Evolutionary conservation across 345 rosid species (phyloP), one percentile per base, ranked within the genome.

Genomic region (Euclidium syriacum): DNA sequence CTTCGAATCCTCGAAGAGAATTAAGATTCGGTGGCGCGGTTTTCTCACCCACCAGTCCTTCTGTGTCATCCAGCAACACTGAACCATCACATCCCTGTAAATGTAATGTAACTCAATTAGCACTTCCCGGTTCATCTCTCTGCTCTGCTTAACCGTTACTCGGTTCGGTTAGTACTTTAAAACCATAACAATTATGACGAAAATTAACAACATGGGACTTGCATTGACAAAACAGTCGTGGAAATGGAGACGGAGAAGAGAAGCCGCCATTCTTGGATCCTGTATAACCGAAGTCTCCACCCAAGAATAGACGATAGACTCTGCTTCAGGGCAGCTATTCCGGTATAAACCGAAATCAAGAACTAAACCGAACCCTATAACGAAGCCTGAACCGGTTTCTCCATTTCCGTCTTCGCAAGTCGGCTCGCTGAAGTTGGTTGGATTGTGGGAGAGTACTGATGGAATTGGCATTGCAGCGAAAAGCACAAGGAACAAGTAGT

Each of bases 21-120:
- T 92, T 92, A 60, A 87, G 66, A 65, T 92, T 89, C 0, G 94
- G 95, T 1, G 80, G 84, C 5, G 96, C 96, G 4, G 87, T 83
- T 58, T 92, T 92, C 49, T 92, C 96, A 10, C 96, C 94, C 8
- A 75, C 78, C 24, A 87, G 77, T 50, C 71, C 70, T 20, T 57
- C 69, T 1, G 73, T 68, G 61, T 89, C 96, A 58, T 87, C 96
- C 40, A 92, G 72, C 77, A 92, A 62, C 22, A 92, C 84, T 1
- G 95, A 89, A 34, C 73, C 96, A 75, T 85, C 95, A 62, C 96
- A 92, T 12, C 96, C 95, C 95, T 92, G 77, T 54, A 76, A n/a
- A 41, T 22, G 62, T 22, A 53, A 46, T 16, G 27, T 5, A 39
- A 49, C 42, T 48, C 15, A 49, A 50, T 1, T n/a, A n/a, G 24